Conservation (phyloP, 2,329 filamentous ascomycete species). For the Talaromyces marneffei region DNA sequence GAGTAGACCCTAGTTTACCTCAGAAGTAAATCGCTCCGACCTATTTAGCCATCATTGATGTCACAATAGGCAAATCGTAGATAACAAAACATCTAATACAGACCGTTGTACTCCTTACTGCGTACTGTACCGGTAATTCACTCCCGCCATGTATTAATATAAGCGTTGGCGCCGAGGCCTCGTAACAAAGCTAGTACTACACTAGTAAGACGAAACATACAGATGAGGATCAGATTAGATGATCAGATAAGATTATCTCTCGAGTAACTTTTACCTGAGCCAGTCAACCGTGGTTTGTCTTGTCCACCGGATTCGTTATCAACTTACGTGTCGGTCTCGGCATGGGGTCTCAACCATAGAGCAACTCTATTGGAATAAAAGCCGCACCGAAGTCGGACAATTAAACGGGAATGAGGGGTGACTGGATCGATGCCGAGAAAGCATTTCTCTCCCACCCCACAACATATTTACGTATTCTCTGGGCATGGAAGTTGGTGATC, state of each 20-base stretch:
- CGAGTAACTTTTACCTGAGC: neutral
- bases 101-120: too few species aligned
- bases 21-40: too few species aligned
- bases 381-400: neutral
- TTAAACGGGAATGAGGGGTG: neutral
- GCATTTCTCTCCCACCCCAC: neutral
- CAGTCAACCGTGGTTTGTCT: neutral
- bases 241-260: conserved; percentile 9
- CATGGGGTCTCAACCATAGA: neutral
- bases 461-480: too few species aligned
- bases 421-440: neutral
- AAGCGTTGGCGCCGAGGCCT: neutral
- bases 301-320: neutral
- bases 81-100: neutral
- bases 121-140: neutral
- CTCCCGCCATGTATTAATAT: neutral
- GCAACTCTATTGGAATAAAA: neutral
- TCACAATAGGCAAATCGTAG: neutral
- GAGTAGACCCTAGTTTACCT: too few species aligned
- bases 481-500: too few species aligned
- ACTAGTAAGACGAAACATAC: neutral
- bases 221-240: conserved; percentile 6
- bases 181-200: neutral
- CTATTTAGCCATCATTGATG: neutral
- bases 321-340: neutral